Evolutionary conservation across 2,329 filamentous ascomycete species (phyloP), one percentile per base, ranked within the genome.

Genomic region (Alternaria brassicae): DNA sequence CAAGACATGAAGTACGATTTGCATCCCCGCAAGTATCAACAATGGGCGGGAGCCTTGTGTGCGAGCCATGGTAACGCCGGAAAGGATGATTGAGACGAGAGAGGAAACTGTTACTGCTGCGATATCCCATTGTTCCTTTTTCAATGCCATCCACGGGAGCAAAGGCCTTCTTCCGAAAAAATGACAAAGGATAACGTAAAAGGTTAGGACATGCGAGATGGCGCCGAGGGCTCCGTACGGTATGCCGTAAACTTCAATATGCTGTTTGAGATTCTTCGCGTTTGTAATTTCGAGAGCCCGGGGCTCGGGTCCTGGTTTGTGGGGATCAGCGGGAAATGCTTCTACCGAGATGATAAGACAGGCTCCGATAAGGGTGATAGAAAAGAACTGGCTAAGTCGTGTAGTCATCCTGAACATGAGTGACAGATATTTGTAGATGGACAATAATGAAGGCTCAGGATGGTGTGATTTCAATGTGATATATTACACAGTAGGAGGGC

Each of bases 171-270:
- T n/a, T 15, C 55, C 49, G 23, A 47, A 48, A 32, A 53, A 37
- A 40, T 58, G 55, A 15, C 55, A 58, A 9, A 53, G 28, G 8
- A 58, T 58, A 19, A 47, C 55, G n/a, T 58, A 53, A 32, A 58
- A 58, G n/a, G 55, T 58, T 2, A 58, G 25, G 30, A 12, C 21
- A 37, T 58, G 55, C 17, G 49, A 58, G 27, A 53, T 23, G 23
- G 44, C 48, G 17, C 55, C 55, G 25, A 58, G 49, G 12, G 53
- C 49, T 5, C 55, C 55, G 15, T 56, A 59, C n/a, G 56, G 51
- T 36, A 55, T 52, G 10, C 40, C 56, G 44, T 59, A 55, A 9
- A 49, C 39, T 36, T 58, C 48, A 8, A 58, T 58, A 40, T 56
- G 57, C 15, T 40, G 21, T 27, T 37, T 25, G 13, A 60, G 45